Evolutionary conservation across 225 moss, liverwort and hornwort genomes (phyloP), one percentile per base, ranked within the genome.

Genomic region (Pleurozium schreberi): DNA sequence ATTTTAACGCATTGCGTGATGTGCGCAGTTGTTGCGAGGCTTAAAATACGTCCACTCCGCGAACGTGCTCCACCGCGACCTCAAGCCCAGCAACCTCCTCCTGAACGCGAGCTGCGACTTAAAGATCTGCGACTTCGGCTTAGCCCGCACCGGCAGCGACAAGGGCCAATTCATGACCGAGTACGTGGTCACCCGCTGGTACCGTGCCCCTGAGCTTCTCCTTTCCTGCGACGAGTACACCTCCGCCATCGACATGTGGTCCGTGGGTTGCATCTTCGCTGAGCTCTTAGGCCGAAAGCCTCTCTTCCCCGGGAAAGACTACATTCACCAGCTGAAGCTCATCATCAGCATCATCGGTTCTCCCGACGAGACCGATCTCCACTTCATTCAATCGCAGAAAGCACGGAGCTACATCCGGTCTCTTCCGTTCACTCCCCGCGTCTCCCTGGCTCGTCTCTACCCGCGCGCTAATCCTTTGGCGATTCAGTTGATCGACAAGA

Each of bases 141-240:
- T 99, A 90, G 98, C 98, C 30, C 92, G 98, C 28, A 99, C 97
- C 13, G 93, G 95, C 85, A 99, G 98, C 86, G 98, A 99, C 84
- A 97, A 96, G 89, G 98, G 98, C 6, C 98, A 99, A 70, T 99
- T 97, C 90, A 99, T 99, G 98, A 99, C 98, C n/a, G 98, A 99
- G 93, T 99, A 99, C 69, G 98, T 99, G 60, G 98, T 99, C 8
- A 99, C 98, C 20, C 89, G 98, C 47, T 99, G 98, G 98, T 99
- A 99, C 91, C 91, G 98, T 31, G 98, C 98, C 22, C 98, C 98
- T 11, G 98, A 99, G 93, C 93, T 99, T 23, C 95, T 99, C 25
- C 85, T 99, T 9, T 99, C 98, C 18, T 99, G 98, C 79, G 98
- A 99, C 47, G 98, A 99, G 95, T 99, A 99, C 88, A 96, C 96